Evolutionary conservation across 345 rosid species (phyloP).

Genomic region (Eucalyptus shirleyi): DNA sequence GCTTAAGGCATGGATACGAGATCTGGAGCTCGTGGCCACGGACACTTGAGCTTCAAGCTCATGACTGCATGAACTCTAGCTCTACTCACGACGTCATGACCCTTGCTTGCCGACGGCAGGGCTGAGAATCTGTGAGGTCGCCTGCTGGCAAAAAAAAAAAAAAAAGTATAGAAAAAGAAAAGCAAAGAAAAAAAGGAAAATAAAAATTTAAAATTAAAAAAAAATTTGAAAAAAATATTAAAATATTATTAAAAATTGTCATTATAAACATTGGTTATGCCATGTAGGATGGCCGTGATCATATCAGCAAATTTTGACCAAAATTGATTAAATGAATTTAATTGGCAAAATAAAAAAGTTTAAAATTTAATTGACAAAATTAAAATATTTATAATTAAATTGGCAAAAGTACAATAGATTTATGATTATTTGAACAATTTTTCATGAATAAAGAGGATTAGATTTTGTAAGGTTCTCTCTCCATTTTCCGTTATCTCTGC

Average conservation of each 20-base stretch:
- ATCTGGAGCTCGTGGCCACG: background rate
- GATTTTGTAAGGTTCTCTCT: background rate
- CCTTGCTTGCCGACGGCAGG: background rate
- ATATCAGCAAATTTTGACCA: too few species aligned
- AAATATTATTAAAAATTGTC: too few species aligned
- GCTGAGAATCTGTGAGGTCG: background rate
- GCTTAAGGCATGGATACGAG: background rate
- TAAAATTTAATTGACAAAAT: too few species aligned
- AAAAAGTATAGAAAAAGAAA: too few species aligned
- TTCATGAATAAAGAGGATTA: background rate
- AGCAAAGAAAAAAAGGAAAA: background rate
- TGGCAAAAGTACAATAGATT: fast-evolving
- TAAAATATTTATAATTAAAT: too few species aligned
- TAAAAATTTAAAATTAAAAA: too few species aligned
- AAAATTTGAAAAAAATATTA: too few species aligned
- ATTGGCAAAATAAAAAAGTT: fast-evolving
- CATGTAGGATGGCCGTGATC: fast-evolving
- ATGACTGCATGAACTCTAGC: background rate
- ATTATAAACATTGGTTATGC: fast-evolving
- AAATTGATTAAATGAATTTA: too few species aligned
- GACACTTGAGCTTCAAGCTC: background rate
- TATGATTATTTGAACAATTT: background rate
- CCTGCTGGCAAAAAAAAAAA: background rate
- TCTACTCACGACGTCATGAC: background rate
- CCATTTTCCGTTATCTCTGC: background rate